Base-by-base conservation (phyloP, 257 asterid species). In the Solanum commersonii region DNA sequence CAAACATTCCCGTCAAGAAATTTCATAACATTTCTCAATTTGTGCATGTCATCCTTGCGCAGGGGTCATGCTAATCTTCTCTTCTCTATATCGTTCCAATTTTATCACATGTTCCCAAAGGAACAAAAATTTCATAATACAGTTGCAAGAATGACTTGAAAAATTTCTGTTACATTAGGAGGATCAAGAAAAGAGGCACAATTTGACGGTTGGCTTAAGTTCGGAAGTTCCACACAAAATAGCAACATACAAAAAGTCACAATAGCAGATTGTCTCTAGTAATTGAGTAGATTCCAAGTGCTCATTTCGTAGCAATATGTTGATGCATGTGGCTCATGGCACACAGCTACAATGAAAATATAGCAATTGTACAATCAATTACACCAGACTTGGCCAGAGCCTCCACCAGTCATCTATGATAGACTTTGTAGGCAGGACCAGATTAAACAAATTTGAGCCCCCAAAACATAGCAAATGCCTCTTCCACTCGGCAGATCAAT, bases 401-500 rank as follows among this genome's bases (percentile, higher is more conserved):
- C 85, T 10, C 10, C 70, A 27, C 37, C 86, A 27, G 35, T 81
- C 68, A 31, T 46, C 42, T 29, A 27, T 46, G 65, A 79, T 18
- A 16, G 68, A 46, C 67, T 79, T 44, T 15, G 68, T 10, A 46
- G 85, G 85, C 70, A 16, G 42, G 70, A 29, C 70, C 85, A 82
- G 85, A 82, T 82, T 29, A 82, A 82, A 49, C 70, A 82, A 82
- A 82, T 29, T 29, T 29, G 68, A 82, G 29, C 86, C 44, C 85
- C 42, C 44, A 31, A 49, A 46, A 31, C 70, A 49, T 49, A 33
- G 83, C 23, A 86, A 83, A 81, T 37, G 89, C 88, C 71, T 83
- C 85, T 33, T 56, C 70, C 18, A 59, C 73, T 3, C 77, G 84
- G 88, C 87, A 86, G 68, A 90, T 86, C 84, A 84, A 85, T 87